Evolutionary conservation across 208 protist species (phyloP).

Genomic region (Leishmania mexicana): DNA sequence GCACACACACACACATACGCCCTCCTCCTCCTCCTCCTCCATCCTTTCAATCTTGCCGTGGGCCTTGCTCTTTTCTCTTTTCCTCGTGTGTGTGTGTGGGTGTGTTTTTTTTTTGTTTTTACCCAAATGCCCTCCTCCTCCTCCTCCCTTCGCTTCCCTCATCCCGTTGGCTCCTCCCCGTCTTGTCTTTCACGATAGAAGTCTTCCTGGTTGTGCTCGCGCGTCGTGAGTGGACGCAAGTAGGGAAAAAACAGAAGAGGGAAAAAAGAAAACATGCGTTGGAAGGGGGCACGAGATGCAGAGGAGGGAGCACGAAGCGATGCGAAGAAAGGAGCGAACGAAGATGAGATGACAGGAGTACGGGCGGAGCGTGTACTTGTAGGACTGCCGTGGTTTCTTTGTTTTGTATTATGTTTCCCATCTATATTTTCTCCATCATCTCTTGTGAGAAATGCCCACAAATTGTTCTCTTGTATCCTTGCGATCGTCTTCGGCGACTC

Average conservation of each 20-base stretch:
- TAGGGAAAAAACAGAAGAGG: background rate
- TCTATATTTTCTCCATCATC: background rate
- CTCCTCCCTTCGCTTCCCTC: background rate
- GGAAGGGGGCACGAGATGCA: background rate
- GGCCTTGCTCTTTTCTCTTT: background rate
- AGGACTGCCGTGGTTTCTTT: constrained; percentile 1
- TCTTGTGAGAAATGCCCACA: background rate
- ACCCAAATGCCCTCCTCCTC: background rate
- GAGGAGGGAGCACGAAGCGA: background rate
- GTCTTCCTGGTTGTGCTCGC: background rate
- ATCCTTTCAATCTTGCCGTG: background rate
- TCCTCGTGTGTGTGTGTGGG: background rate
- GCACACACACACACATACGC: too few relatives aligned
- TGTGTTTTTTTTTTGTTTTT: too few relatives aligned
- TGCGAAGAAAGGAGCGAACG: background rate
- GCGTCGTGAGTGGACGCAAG: background rate
- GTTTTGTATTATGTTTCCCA: background rate
- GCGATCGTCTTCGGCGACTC: background rate
- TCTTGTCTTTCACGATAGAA: background rate
- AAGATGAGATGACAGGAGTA: background rate
- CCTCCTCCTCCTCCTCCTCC: background rate
- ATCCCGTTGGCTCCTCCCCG: background rate
- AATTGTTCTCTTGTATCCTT: background rate
- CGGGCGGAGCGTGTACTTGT: background rate
- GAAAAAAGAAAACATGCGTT: background rate